These are phyloP conservation scores for Bipolaris bicolor DNA, from an alignment of 2,329 filamentous ascomycete species.

Conservation along the genomic window DNA sequence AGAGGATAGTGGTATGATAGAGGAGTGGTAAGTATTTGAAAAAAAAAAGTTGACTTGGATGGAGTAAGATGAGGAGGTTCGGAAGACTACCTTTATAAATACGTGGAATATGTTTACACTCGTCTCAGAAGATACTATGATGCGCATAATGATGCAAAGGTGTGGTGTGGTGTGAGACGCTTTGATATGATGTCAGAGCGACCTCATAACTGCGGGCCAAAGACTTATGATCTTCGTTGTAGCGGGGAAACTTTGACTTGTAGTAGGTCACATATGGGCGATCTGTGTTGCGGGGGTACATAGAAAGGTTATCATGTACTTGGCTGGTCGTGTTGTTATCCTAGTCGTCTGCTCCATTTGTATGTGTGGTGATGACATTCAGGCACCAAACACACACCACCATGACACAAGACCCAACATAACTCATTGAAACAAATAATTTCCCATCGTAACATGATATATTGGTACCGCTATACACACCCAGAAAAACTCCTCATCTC, in stretches of 20 bases:
- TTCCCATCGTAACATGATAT: conserved; percentile 1
- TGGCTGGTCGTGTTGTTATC: background rate
- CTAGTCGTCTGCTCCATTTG: background rate
- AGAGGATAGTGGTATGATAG: too few relatives aligned
- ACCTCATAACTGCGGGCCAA: conserved; percentile 23
- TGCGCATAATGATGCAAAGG: conserved; percentile 12
- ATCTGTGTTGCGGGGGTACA: background rate
- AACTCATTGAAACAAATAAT: background rate
- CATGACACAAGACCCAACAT: background rate
- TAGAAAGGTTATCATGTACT: background rate
- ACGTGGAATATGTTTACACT: background rate
- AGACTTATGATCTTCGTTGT: background rate
- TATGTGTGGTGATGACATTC: conserved; percentile 1
- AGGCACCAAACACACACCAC: background rate
- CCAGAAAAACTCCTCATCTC: conserved; percentile 9
- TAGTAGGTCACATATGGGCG: background rate
- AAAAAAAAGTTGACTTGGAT: background rate
- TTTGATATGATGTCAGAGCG: conserved; percentile 25
- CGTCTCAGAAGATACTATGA: background rate
- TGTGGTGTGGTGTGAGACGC: conserved; percentile 12
- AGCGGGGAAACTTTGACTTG: background rate
- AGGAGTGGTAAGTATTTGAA: background rate
- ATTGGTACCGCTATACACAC: conserved; percentile 5
- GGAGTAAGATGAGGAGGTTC: background rate
- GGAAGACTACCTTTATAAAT: background rate